Percentiles rank a stretch among this genome's conserved stretches.
phyloP scores from a whole-genome alignment of 805 yeast genomes.

The Pichia manshurica region DNA sequence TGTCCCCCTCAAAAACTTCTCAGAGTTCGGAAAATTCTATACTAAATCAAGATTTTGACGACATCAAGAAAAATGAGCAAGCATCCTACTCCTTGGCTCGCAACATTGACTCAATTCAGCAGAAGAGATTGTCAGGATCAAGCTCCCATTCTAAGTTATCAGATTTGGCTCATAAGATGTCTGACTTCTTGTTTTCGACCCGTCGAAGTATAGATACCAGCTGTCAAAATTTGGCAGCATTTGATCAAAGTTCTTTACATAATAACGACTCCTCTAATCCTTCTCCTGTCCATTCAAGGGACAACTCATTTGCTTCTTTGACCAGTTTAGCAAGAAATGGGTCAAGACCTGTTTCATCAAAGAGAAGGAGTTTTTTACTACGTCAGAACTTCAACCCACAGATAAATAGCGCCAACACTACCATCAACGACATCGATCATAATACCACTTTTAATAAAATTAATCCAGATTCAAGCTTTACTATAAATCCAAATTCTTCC shows the following conservation, averaged over 20 bases:
- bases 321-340: constrained; percentile 19
- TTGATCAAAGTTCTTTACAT: constrained; percentile 2
- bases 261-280: constrained; percentile 9
- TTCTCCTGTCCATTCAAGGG: constrained; percentile 22
- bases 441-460: background rate
- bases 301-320: constrained; percentile 23
- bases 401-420: background rate
- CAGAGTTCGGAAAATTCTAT: constrained; percentile 7
- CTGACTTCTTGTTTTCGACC: constrained; percentile 23
- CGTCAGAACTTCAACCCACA: constrained; percentile 11
- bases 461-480: background rate
- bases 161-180: constrained; percentile 27
- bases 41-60: background rate
- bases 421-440: constrained; percentile 7
- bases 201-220: constrained; percentile 16
- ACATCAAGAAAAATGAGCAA: background rate
- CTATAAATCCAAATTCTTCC: constrained; percentile 7
- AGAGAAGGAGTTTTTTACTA: constrained; percentile 11
- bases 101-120: background rate
- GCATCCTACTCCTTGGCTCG: background rate
- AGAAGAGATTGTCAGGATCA: background rate
- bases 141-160: constrained; percentile 23
- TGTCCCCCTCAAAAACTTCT: constrained; percentile 4
- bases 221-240: constrained; percentile 2
- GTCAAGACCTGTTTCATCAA: constrained; percentile 6